Conservation (phyloP, 148 eudicot species). For the Rhododendron williamsianum region DNA sequence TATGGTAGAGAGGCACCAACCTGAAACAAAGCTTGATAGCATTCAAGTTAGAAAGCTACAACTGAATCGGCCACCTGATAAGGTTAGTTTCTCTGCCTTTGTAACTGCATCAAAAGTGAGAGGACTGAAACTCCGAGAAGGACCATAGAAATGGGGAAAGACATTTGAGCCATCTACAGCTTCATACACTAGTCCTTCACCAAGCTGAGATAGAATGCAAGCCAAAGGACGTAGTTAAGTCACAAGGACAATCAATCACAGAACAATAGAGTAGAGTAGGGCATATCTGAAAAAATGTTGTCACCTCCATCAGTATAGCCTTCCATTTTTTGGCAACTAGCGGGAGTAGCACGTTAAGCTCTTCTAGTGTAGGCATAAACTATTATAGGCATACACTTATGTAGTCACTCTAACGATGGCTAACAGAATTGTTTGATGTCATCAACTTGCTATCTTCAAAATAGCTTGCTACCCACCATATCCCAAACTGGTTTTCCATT, state of each 20-base stretch:
- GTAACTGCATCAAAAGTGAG: constrained; percentile 64
- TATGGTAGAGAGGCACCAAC: not conserved
- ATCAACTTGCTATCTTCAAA: not conserved
- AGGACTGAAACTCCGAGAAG: constrained; percentile 74
- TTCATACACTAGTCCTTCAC: constrained; percentile 86
- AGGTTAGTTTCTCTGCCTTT: constrained; percentile 62
- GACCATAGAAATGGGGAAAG: constrained; percentile 95
- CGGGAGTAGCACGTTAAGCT: not conserved
- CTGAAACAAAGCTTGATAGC: not conserved
- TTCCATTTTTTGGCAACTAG: not conserved
- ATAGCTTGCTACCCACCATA: not conserved
- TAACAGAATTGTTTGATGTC: not conserved
- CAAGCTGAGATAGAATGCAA: constrained; percentile 49
- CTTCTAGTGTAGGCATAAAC: not conserved
- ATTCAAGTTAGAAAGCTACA: constrained; percentile 54
- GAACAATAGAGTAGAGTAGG: not conserved
- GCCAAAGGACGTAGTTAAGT: not conserved
- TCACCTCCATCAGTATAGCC: not conserved
- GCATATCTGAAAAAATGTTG: not conserved
- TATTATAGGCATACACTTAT: not conserved
- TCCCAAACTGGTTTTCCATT: not conserved
- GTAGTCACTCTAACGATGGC: not conserved
- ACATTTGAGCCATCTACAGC: constrained; percentile 53
- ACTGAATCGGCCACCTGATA: constrained; percentile 42
- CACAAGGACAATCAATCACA: not conserved